phyloP scores from a whole-genome alignment of 2,329 filamentous ascomycete genomes.

The Penicillium sp. region DNA sequence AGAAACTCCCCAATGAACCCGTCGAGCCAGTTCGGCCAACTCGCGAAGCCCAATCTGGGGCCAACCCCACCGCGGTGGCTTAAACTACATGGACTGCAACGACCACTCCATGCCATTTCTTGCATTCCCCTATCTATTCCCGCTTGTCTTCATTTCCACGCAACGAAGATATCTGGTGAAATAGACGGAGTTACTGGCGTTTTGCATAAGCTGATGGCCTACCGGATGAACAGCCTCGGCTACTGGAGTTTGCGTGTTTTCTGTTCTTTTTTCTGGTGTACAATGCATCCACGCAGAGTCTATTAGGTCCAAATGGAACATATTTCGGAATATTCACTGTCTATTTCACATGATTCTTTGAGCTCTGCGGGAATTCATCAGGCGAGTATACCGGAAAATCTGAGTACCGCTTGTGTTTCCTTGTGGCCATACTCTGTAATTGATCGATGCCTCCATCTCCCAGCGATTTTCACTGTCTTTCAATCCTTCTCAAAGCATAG shows the following conservation, averaged over 20 bases:
- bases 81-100: slow-evolving; percentile 16
- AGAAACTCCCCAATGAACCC: slow-evolving; percentile 48
- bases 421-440: neutral
- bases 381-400: neutral
- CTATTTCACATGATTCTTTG: neutral
- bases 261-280: neutral
- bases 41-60: slow-evolving; percentile 31
- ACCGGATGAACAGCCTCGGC: slow-evolving; percentile 21
- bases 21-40: slow-evolving; percentile 37
- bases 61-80: slow-evolving; percentile 34
- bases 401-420: neutral
- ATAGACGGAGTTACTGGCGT: slow-evolving; percentile 9
- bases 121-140: neutral
- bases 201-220: slow-evolving; percentile 21
- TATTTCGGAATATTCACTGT: neutral
- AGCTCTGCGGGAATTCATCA: neutral
- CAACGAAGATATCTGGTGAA: slow-evolving; percentile 16
- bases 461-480: too few species aligned
- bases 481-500: neutral
- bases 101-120: slow-evolving; percentile 2
- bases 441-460: neutral
- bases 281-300: neutral
- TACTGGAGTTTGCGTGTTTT: slow-evolving; percentile 21
- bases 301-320: neutral
- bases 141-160: neutral